Conservation (phyloP, 2,329 filamentous ascomycete genomes). For the Trichoderma citrinoviride region DNA sequence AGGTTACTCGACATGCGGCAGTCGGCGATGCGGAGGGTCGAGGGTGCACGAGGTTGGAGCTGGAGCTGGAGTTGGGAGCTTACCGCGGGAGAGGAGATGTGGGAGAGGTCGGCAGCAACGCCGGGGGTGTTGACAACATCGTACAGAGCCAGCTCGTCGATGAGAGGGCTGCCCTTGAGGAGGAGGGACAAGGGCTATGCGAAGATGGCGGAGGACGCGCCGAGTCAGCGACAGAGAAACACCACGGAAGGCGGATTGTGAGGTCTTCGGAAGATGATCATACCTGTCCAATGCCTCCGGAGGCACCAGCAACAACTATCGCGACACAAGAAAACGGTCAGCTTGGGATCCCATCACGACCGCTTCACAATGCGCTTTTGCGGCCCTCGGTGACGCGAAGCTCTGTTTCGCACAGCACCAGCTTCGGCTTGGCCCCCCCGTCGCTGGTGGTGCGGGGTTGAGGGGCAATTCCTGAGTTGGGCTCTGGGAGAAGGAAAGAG, state of each 20-base stretch:
- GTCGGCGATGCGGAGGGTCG: slow-evolving; percentile 20
- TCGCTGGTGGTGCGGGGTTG: slow-evolving; percentile 20
- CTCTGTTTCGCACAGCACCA: slow-evolving; percentile 3
- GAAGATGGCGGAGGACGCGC: neutral
- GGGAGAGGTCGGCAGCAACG: slow-evolving; percentile 92
- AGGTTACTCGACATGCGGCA: neutral
- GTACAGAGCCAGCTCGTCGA: slow-evolving; percentile 93
- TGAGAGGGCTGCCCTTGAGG: slow-evolving; percentile 82
- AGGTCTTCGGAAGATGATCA: no score
- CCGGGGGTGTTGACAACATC: slow-evolving; percentile 99
- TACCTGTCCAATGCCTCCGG: slow-evolving; percentile 98
- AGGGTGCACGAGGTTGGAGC: neutral
- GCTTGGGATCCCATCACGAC: neutral
- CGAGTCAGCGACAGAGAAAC: neutral
- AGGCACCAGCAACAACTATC: slow-evolving; percentile 83
- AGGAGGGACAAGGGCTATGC: slow-evolving; percentile 88
- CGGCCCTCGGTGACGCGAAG: slow-evolving; percentile 11
- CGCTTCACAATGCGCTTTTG: neutral
- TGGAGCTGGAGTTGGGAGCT: slow-evolving; percentile 28
- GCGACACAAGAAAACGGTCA: slow-evolving; percentile 3
- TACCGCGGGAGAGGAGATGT: slow-evolving; percentile 89
- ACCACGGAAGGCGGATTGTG: neutral
- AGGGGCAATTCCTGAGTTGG: slow-evolving; percentile 9
- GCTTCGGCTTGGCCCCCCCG: neutral
- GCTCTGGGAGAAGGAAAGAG: neutral